A percentile compares a stretch with the other conserved stretches of the same genome.
Evolutionary conservation across 768 basidiomycete genomes (phyloP).

Genomic region (Dendrothele bispora): DNA sequence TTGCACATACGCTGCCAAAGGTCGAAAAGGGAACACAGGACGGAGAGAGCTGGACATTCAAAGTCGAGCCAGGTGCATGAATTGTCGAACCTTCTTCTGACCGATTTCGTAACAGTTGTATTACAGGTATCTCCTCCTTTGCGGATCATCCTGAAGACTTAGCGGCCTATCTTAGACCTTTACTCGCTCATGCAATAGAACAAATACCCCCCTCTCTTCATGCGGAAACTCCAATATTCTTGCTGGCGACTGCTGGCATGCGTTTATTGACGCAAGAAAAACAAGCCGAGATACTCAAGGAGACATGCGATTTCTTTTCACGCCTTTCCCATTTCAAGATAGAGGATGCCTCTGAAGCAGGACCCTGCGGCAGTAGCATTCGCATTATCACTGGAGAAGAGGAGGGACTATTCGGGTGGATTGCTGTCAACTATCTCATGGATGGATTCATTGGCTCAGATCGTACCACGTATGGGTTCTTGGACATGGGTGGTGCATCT

Average conservation of each 20-base stretch:
- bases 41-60: conserved; percentile 84
- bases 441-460: conserved; percentile 74
- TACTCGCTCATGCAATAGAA: conserved; percentile 78
- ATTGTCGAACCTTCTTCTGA: neutral
- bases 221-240: conserved; percentile 83
- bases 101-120: conserved; percentile 3
- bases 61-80: conserved; percentile 93
- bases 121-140: conserved; percentile 83
- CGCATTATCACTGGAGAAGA: conserved; percentile 97
- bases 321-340: conserved; percentile 79
- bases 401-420: conserved; percentile 98
- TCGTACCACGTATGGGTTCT: conserved; percentile 90
- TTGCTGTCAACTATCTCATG: conserved; percentile 98
- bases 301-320: conserved; percentile 76
- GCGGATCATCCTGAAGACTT: conserved; percentile 68
- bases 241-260: conserved; percentile 98
- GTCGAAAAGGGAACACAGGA: conserved; percentile 89
- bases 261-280: conserved; percentile 71
- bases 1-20: conserved; percentile 63
- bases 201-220: conserved; percentile 88
- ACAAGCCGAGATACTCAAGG: conserved; percentile 70
- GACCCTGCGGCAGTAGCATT: conserved; percentile 90
- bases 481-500: conserved; percentile 99
- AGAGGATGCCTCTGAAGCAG: conserved; percentile 59
- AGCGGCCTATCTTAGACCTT: conserved; percentile 74